Evolutionary conservation across 2,329 filamentous ascomycete genomes (phyloP).

Genomic region (Claviceps arundinis): DNA sequence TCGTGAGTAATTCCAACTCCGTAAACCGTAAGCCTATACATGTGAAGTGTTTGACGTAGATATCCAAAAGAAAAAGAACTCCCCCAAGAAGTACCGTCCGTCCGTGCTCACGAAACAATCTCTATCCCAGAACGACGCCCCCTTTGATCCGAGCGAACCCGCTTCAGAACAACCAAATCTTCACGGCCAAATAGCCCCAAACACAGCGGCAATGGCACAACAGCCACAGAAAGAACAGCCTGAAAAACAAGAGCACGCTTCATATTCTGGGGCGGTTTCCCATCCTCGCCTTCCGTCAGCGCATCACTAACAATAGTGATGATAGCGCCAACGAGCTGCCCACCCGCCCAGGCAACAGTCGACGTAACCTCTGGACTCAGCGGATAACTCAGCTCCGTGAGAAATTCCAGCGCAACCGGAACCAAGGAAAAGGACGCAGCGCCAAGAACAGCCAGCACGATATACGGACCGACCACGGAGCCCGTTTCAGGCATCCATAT

Average conservation of each 20-base stretch:
- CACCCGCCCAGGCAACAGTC: slow-evolving; percentile 73
- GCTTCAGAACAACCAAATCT: slow-evolving; percentile 36
- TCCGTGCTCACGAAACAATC: background rate
- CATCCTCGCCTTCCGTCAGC: slow-evolving; percentile 42
- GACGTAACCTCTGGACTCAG: slow-evolving; percentile 75
- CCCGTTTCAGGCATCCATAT: slow-evolving; percentile 59
- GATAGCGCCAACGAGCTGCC: slow-evolving; percentile 71
- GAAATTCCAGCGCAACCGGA: slow-evolving; percentile 73
- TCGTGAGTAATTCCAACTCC: background rate
- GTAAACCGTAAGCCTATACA: too few species aligned
- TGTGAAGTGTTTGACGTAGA: background rate
- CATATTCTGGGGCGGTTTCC: slow-evolving; percentile 57
- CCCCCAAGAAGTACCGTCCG: background rate
- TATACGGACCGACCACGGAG: slow-evolving; percentile 55
- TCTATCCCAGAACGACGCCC: background rate
- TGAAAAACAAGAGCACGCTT: slow-evolving; percentile 63
- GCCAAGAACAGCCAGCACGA: slow-evolving; percentile 63
- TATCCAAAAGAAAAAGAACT: background rate
- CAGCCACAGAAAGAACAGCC: slow-evolving; percentile 52
- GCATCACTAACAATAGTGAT: slow-evolving; percentile 78
- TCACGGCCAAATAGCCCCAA: slow-evolving; percentile 56
- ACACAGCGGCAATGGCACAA: slow-evolving; percentile 53
- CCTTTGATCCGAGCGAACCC: slow-evolving; percentile 32
- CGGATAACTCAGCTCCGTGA: slow-evolving; percentile 79
- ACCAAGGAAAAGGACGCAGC: slow-evolving; percentile 69